Percentiles rank a stretch among this genome's conserved stretches.
Evolutionary conservation across 768 basidiomycete species (phyloP).

Genomic region (Mycena sanguinolenta): DNA sequence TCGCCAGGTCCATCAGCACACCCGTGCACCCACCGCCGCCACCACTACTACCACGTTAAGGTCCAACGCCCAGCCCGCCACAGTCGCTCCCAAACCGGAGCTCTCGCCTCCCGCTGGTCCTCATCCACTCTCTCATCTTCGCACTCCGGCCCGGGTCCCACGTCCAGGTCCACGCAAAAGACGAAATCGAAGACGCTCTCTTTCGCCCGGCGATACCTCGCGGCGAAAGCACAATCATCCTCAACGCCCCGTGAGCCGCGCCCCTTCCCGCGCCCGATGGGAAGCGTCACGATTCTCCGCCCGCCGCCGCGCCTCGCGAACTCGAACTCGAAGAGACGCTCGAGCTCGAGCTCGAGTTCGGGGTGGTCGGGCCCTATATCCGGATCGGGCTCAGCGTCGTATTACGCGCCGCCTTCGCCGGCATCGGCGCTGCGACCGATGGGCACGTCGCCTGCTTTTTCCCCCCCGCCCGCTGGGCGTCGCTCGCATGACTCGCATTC

Average conservation of each 20-base stretch:
- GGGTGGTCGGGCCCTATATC: no score
- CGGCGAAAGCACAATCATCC: background rate
- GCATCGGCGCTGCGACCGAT: background rate
- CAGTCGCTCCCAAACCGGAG: no score
- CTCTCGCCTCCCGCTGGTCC: slow-evolving; percentile 12
- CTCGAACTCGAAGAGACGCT: background rate
- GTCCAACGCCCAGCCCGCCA: no score
- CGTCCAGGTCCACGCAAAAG: background rate
- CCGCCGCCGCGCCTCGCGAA: background rate
- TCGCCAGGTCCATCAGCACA: background rate
- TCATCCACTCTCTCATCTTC: background rate
- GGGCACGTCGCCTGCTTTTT: background rate
- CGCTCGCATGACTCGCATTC: no score
- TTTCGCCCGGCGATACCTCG: background rate
- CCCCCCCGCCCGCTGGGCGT: no score
- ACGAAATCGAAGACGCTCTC: background rate
- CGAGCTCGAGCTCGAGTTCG: background rate
- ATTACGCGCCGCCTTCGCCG: background rate
- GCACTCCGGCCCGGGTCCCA: no score
- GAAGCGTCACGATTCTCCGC: background rate
- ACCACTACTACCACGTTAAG: no score
- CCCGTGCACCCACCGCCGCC: background rate
- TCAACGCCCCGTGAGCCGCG: background rate
- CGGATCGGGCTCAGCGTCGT: no score
- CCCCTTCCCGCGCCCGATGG: background rate